A percentile compares a stretch with the other conserved stretches of the same genome.
These are phyloP conservation scores for Sequoia sempervirens DNA, from an alignment of 75 land plant species.

Conservation along the genomic window DNA sequence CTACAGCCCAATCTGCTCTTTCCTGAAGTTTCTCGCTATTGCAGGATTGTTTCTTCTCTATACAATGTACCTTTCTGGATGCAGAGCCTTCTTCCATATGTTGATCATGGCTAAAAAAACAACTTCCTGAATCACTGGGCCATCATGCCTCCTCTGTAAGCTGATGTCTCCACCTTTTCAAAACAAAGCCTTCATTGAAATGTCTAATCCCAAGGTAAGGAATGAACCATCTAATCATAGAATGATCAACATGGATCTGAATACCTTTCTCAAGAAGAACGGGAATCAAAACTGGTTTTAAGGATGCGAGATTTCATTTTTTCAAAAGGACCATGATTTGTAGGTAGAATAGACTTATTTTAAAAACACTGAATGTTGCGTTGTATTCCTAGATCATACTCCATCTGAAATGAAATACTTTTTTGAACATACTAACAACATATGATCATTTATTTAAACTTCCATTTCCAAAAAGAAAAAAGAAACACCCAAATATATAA, in stretches of 20 bases:
- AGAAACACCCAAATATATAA: background rate
- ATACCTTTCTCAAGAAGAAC: background rate
- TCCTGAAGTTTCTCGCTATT: too few relatives aligned
- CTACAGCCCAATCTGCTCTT: background rate
- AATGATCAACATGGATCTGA: background rate
- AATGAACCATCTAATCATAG: background rate
- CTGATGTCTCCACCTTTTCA: background rate
- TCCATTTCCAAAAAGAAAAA: background rate
- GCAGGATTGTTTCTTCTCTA: background rate
- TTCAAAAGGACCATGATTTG: background rate
- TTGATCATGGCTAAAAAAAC: background rate
- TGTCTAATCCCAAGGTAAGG: background rate
- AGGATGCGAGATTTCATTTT: too few relatives aligned
- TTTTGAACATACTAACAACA: background rate
- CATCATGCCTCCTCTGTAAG: background rate
- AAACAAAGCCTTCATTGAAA: background rate
- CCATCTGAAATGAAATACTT: background rate
- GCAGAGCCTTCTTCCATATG: background rate
- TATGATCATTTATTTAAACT: background rate
- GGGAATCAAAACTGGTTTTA: background rate
- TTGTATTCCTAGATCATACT: background rate
- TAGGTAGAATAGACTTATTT: background rate
- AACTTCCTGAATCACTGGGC: background rate
- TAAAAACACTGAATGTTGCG: background rate
- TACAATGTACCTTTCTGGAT: background rate